Evolutionary conservation across 306 rosid species (phyloP).

Genomic region (Ormosia emarginata): DNA sequence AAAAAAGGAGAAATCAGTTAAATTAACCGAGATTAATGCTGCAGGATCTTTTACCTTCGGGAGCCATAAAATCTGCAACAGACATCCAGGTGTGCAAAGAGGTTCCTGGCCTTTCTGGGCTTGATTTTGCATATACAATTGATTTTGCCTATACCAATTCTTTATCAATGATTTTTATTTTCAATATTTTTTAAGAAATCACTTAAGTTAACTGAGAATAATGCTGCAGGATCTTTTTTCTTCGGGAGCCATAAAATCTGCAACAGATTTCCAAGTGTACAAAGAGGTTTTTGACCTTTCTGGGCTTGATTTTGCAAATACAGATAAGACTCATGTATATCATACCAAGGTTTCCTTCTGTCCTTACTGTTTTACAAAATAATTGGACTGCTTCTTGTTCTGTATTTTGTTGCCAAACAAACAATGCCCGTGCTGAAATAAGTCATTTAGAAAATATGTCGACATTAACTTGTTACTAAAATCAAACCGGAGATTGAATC

Average conservation of each 20-base stretch:
- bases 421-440: background rate
- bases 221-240: conserved; percentile 75
- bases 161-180: conserved; percentile 13
- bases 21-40: conserved; percentile 23
- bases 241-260: conserved; percentile 86
- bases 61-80: conserved; percentile 86
- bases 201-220: conserved; percentile 18
- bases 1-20: background rate
- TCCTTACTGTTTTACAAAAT: conserved; percentile 18
- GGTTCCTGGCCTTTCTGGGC: conserved; percentile 88
- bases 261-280: conserved; percentile 90
- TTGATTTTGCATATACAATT: conserved; percentile 70
- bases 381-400: background rate
- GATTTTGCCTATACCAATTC: background rate
- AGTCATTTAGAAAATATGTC: background rate
- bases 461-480: background rate
- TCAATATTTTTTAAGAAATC: background rate
- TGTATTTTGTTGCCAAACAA: conserved; percentile 12
- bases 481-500: background rate
- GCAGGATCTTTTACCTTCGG: conserved; percentile 85
- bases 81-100: conserved; percentile 89
- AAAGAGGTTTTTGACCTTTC: conserved; percentile 85
- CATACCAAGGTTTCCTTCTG: conserved; percentile 77
- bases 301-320: conserved; percentile 85
- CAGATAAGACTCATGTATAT: conserved; percentile 78